Evolutionary conservation across 345 rosid genomes (phyloP).

Genomic region (Turritis glabra): DNA sequence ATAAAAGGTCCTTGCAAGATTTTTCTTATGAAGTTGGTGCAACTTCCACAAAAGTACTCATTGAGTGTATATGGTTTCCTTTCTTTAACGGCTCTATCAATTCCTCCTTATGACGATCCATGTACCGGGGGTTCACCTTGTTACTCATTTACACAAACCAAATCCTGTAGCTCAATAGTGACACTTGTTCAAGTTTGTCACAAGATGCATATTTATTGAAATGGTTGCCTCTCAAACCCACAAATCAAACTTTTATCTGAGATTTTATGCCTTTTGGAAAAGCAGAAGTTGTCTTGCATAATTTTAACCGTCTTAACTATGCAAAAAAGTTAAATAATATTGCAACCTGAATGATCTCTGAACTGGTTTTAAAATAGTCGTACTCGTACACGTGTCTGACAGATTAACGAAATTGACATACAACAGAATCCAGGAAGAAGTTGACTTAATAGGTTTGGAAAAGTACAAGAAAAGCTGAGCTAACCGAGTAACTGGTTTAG

Average conservation of each 20-base stretch:
- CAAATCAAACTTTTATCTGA: background rate
- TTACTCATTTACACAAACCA: background rate
- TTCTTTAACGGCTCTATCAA: background rate
- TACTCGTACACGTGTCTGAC: background rate
- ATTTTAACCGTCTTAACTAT: background rate
- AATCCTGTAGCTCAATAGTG: background rate
- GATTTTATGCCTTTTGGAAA: background rate
- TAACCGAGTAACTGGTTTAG: conserved; percentile 13
- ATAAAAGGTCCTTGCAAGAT: background rate
- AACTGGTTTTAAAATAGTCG: background rate
- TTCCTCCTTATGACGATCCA: background rate
- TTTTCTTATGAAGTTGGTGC: background rate
- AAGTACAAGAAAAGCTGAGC: background rate
- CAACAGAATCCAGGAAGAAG: background rate
- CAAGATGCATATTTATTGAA: background rate
- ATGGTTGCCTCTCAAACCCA: background rate
- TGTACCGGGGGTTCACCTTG: background rate
- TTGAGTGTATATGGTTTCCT: background rate
- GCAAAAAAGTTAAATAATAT: background rate
- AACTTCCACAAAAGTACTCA: background rate
- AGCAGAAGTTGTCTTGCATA: background rate
- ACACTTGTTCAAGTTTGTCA: background rate
- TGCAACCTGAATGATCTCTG: background rate
- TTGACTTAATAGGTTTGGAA: background rate
- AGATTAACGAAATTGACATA: conserved; percentile 19